phyloP scores from a whole-genome alignment of 768 basidiomycete species.

The Mrakia frigida region DNA sequence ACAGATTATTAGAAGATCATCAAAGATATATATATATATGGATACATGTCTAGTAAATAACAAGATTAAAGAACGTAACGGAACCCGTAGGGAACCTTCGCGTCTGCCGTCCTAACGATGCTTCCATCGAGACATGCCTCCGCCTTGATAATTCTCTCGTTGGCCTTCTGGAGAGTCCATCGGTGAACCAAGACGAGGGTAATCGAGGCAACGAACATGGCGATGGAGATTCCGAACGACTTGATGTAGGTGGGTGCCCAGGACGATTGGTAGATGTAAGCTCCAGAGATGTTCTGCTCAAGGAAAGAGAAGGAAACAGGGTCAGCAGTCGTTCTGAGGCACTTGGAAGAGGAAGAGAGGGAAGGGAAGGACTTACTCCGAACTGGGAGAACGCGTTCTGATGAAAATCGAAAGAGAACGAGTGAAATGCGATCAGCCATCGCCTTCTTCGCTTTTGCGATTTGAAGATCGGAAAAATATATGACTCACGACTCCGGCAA shows the following conservation, averaged over 20 bases:
- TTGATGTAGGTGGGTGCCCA: constrained; percentile 56
- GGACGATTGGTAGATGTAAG: constrained; percentile 48
- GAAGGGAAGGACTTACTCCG: constrained; percentile 54
- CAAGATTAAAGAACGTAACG: constrained; percentile 4
- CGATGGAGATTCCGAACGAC: constrained; percentile 69
- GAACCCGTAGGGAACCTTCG: constrained; percentile 1
- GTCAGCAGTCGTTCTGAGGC: not conserved
- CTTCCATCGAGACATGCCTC: not conserved
- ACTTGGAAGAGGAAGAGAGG: not conserved
- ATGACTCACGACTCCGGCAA: constrained; percentile 48
- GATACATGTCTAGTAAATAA: no score
- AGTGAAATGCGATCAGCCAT: not conserved
- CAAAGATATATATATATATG: no score
- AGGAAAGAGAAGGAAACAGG: not conserved
- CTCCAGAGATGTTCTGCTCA: not conserved
- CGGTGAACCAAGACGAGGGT: constrained; percentile 2
- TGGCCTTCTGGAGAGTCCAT: not conserved
- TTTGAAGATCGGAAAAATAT: no score
- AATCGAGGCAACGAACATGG: constrained; percentile 32
- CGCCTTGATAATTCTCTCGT: constrained; percentile 6
- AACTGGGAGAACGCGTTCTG: constrained; percentile 65
- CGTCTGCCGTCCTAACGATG: not conserved
- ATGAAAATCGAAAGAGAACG: constrained; percentile 54
- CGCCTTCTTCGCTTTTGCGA: not conserved
- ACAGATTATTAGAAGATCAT: no score